Percentiles rank a stretch among this genome's conserved stretches.
phyloP scores from a whole-genome alignment of 2,329 filamentous ascomycete genomes.

The Aspergillus sp. region DNA sequence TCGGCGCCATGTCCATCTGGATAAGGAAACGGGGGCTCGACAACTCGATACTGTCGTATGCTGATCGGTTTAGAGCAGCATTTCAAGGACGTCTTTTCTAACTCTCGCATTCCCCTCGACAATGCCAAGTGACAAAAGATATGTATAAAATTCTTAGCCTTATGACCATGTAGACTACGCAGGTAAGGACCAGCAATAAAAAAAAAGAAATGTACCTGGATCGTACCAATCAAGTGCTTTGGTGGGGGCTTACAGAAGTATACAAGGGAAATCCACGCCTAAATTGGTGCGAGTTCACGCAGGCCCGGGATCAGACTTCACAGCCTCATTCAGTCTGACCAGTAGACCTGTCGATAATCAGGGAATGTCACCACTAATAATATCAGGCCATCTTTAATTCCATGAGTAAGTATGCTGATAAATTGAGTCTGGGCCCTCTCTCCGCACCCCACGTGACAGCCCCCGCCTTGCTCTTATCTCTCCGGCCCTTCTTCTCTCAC shows the following conservation, averaged over 20 bases:
- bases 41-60: constrained; percentile 38
- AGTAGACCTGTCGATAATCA: background rate
- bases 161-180: background rate
- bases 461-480: constrained; percentile 15
- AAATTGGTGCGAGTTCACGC: background rate
- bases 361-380: background rate
- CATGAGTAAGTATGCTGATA: background rate
- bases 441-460: constrained; percentile 26
- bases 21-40: constrained; percentile 56
- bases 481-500: constrained; percentile 1
- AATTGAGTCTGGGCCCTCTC: constrained; percentile 6
- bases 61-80: constrained; percentile 32
- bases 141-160: background rate
- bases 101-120: background rate
- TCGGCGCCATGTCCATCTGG: constrained; percentile 72
- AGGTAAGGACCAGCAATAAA: background rate
- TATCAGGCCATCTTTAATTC: background rate
- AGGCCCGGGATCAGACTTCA: background rate
- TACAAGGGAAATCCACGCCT: background rate
- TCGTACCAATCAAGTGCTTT: background rate
- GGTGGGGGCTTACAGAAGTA: background rate
- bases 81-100: constrained; percentile 26
- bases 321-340: background rate
- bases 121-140: background rate
- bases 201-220: background rate